Percentiles rank a stretch among this genome's conserved stretches.
phyloP scores from a whole-genome alignment of 2,329 filamentous ascomycete genomes.

The Zarea fungicola region DNA sequence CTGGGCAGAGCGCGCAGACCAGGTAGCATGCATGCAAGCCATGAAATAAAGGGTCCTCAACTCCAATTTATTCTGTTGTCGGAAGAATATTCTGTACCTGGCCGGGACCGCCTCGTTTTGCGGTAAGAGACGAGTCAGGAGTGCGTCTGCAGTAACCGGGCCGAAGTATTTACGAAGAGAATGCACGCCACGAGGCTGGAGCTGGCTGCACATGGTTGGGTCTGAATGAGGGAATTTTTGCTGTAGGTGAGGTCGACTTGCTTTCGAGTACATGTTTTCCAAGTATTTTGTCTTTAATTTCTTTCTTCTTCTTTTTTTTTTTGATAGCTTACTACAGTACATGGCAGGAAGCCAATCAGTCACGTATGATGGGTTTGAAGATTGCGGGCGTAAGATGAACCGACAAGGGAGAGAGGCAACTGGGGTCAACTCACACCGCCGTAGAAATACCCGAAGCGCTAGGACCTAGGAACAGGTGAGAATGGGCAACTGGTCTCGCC shows the following conservation, averaged over 20 bases:
- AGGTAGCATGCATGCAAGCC: conserved; percentile 1
- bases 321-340: no score
- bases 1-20: no score
- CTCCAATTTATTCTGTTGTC: background rate
- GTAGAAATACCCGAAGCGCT: background rate
- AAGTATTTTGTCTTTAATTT: no score
- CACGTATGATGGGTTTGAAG: no score
- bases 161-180: conserved; percentile 4
- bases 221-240: background rate
- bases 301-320: no score
- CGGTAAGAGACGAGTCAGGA: conserved; percentile 3
- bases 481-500: background rate
- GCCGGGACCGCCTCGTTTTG: no score
- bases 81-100: background rate
- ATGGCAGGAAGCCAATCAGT: no score
- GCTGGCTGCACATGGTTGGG: background rate
- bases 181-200: background rate
- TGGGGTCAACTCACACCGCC: background rate
- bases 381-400: no score
- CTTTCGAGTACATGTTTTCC: no score
- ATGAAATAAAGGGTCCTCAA: no score
- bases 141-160: background rate
- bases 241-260: no score
- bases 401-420: no score
- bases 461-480: conserved; percentile 1